Evolutionary conservation across 83 land plant genomes (phyloP), one percentile per base, ranked within the genome.

Genomic region (Picea abies): DNA sequence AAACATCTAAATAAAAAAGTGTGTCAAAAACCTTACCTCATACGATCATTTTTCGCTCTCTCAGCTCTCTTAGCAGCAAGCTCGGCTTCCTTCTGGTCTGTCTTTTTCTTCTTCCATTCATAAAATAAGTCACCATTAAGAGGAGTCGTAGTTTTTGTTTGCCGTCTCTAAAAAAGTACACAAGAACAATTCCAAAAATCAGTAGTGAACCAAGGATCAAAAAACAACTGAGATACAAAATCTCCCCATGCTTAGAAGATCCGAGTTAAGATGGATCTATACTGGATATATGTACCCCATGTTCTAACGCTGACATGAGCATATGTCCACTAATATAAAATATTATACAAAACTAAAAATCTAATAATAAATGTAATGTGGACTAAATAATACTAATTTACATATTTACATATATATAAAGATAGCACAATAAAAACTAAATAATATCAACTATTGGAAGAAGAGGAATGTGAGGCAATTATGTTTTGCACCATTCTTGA

Each of bases 1-100:
- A 22, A 75, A 19, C 11, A 44, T 75, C 10, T 47, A n/a, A 75
- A 47, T 75, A 12, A 11, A 75, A 37, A 37, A 37, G 39, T 25
- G 73, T 22, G 61, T 6, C 14, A 65, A 61, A 16, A 72, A 80
- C 5, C 14, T 73, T 73, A 98, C 99, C 99, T 98, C 99, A 98
- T 93, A 8, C 99, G 94, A 83, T 98, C 99, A 90, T 92, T 93
- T 84, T 92, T 98, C 41, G 95, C 99, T 82, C 99, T 89, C 70
- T 98, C 99, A 44, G 99, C 99, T 80, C 84, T 88, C 80, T 87
- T 86, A 56, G 95, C 92, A 83, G 99, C 94, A 68, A 91, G 84
- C 23, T 92, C 91, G 63, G 92, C 97, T 47, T 98, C 99, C 83
- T 85, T 90, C 81, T 91, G 92, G 23, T 90, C 96, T 63, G 82